phyloP scores from a whole-genome alignment of 2,329 filamentous ascomycete genomes.

The Phoma sp. region DNA sequence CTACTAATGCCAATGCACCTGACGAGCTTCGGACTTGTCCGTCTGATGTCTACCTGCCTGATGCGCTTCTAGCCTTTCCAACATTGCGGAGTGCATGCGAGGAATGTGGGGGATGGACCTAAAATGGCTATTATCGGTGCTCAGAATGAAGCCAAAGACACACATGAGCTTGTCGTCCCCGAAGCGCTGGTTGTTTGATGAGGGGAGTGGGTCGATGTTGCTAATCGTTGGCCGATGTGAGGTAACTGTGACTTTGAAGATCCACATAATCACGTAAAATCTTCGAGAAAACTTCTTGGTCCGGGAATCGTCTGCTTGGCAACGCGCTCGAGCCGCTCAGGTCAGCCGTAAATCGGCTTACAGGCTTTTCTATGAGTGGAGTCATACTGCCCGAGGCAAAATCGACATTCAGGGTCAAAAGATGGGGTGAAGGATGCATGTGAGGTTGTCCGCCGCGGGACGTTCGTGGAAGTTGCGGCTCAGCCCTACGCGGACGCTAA shows the following conservation, averaged over 20 bases:
- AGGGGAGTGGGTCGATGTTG: slow-evolving; percentile 36
- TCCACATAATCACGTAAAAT: slow-evolving; percentile 45
- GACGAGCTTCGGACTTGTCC: slow-evolving; percentile 15
- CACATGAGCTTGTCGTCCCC: slow-evolving; percentile 15
- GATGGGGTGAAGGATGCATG: slow-evolving; percentile 10
- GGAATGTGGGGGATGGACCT: slow-evolving; percentile 31
- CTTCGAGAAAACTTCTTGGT: slow-evolving; percentile 35
- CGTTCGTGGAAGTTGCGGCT: slow-evolving; percentile 13
- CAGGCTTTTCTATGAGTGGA: slow-evolving; percentile 16
- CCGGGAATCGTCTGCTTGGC: slow-evolving; percentile 31
- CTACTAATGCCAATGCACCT: slow-evolving; percentile 21
- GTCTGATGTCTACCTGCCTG: slow-evolving; percentile 3
- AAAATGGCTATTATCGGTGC: slow-evolving; percentile 29
- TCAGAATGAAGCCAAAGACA: slow-evolving; percentile 14
- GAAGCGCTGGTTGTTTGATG: slow-evolving; percentile 25
- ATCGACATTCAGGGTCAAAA: slow-evolving; percentile 11
- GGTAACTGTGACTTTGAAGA: slow-evolving; percentile 27
- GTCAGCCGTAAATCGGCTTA: slow-evolving; percentile 24
- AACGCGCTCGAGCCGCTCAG: slow-evolving; percentile 20
- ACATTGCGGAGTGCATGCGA: slow-evolving; percentile 32
- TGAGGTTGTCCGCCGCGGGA: slow-evolving; percentile 11
- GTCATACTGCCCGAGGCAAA: slow-evolving; percentile 11
- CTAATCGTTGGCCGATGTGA: slow-evolving; percentile 36
- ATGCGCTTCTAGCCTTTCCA: slow-evolving; percentile 14
- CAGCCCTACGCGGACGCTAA: slow-evolving; percentile 16